Evolutionary conservation across 1,284 basidiomycete genomes (phyloP).

Genomic region (Cyathus olla): DNA sequence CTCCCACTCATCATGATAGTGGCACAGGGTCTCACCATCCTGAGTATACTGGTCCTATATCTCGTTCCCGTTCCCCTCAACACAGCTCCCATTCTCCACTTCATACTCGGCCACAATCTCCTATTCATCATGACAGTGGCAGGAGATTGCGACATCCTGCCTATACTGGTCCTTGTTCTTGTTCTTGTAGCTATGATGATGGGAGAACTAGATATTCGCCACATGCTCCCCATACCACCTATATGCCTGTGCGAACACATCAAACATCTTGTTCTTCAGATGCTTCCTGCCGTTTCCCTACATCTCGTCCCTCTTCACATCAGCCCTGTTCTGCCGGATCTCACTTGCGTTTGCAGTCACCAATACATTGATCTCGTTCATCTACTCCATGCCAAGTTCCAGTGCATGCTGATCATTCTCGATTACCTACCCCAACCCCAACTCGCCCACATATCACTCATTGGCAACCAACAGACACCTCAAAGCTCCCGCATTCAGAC

Average conservation of each 20-base stretch:
- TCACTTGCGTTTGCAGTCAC: no score
- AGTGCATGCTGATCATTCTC: neutral
- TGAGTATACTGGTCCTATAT: neutral
- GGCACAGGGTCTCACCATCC: neutral
- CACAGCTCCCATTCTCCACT: neutral
- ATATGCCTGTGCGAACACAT: neutral
- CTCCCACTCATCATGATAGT: no score
- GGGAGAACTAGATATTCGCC: no score
- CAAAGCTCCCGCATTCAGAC: constrained; percentile 82
- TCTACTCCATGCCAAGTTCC: neutral
- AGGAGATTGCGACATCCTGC: neutral
- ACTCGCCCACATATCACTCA: constrained; percentile 80
- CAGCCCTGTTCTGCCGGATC: constrained; percentile 1
- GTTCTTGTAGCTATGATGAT: neutral
- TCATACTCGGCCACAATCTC: no score
- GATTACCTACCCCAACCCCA: constrained; percentile 3
- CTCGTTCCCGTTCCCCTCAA: constrained; percentile 6
- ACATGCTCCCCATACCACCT: no score
- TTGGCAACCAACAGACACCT: constrained; percentile 90
- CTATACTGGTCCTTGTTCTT: neutral
- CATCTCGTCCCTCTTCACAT: neutral
- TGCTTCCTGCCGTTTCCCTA: neutral
- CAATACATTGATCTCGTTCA: neutral
- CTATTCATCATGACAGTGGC: no score
- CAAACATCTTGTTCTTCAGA: neutral